Evolutionary conservation across 768 basidiomycete genomes (phyloP), one percentile per base, ranked within the genome.

Genomic region (Chalciporus sphaerocephalus): DNA sequence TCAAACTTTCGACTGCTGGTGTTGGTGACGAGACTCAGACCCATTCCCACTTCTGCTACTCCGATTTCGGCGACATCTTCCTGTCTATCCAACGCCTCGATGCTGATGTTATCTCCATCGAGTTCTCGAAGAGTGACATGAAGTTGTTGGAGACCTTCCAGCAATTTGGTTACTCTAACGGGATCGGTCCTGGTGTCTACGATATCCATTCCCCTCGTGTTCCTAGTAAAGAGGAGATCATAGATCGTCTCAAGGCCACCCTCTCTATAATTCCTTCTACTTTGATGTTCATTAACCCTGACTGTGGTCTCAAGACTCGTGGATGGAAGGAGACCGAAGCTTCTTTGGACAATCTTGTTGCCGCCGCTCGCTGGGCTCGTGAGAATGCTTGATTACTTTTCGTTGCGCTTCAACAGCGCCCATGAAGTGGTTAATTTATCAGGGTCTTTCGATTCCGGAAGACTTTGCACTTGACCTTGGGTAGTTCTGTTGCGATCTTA

Each of bases 171-270:
- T 98, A 98, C 79, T 87, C 90, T 46, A 95, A 93, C 78, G 85
- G 91, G 74, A 97, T 98, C 64, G 93, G 95, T 47, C 95, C 95
- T 16, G 95, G 92, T 79, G 92, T 96, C 64, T 96, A 96, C 66
- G 94, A 97, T 68, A 96, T 99, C 73, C 96, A 98, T 78, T 97
- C 94, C 58, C 96, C 96, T 52, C 93, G 96, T 81, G 90, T 99
- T 53, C 96, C 96, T 36, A 74, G 82, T 49, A 81, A 84, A 59
- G 79, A 92, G 68, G 96, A 99, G 75, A 93, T 98, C 74, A 87
- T 84, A 74, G 86, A 94, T 58, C 89, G 94, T 60, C 76, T 98
- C 65, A 79, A 79, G 68, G 69, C 81, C 54, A 92, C 95, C 80
- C 81, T 91, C 57, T 73, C 73, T 42, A 86, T 87, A 62, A 81